Evolutionary conservation across 768 basidiomycete species (phyloP).

Genomic region (Saitozyma sp.): DNA sequence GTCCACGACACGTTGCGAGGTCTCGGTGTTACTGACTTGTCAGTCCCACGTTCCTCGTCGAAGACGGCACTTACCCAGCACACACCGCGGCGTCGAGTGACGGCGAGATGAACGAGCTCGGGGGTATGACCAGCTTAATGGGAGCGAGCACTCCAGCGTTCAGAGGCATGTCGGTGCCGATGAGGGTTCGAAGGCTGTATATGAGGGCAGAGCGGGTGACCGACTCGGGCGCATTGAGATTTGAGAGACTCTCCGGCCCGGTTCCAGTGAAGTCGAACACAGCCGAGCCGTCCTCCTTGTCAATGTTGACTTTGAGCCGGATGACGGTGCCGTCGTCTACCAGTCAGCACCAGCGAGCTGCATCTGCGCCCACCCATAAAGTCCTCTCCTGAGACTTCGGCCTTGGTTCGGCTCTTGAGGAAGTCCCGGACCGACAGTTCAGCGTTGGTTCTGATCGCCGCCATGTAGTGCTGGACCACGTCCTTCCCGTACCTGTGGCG

Average conservation of each 20-base stretch:
- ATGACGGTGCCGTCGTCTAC: conserved; percentile 19
- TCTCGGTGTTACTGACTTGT: no score
- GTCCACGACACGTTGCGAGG: conserved; percentile 12
- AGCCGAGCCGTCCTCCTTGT: conserved; percentile 19
- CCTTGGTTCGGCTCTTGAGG: no score
- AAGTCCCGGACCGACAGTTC: conserved; percentile 81
- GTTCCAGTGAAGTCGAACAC: conserved; percentile 29
- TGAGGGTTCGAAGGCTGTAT: conserved; percentile 20
- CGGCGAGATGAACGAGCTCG: conserved; percentile 13
- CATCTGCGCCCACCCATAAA: no score
- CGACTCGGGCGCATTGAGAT: conserved; percentile 26
- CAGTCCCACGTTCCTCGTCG: no score
- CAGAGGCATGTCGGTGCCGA: conserved; percentile 23
- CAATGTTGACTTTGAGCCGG: conserved; percentile 15
- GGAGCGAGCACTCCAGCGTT: conserved; percentile 19
- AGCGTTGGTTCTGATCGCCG: conserved; percentile 76
- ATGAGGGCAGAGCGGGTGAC: conserved; percentile 22
- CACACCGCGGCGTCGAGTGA: conserved; percentile 6
- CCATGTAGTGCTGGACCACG: conserved; percentile 18
- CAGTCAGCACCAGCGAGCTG: no score
- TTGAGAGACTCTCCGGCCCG: conserved; percentile 13
- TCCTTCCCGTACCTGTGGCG: conserved; percentile 11
- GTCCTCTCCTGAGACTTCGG: no score
- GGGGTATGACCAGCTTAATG: conserved; percentile 9
- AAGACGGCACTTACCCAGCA: no score